These are phyloP conservation scores for Epichloe sylvatica DNA, from an alignment of 2,329 filamentous ascomycete species.

Conservation along the genomic window DNA sequence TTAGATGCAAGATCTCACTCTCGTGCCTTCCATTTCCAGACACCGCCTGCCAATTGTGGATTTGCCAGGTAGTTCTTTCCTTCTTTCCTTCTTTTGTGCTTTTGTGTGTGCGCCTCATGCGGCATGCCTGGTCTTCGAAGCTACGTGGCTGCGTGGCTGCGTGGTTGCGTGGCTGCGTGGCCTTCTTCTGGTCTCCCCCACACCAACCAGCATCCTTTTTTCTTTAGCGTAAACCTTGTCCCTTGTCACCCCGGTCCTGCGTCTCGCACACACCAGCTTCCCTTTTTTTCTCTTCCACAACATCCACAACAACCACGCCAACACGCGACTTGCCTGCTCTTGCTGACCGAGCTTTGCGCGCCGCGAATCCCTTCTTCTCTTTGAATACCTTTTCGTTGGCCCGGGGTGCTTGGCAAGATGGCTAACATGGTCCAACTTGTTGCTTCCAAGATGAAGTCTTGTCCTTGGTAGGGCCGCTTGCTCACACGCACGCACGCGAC, in stretches of 20 bases:
- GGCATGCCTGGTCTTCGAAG: too few species aligned
- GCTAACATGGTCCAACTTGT: conserved; percentile 10
- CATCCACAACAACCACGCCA: neutral
- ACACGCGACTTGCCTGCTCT: conserved; percentile 4
- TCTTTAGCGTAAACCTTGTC: neutral
- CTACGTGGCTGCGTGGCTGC: too few species aligned
- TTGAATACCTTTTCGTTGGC: neutral
- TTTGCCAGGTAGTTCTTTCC: too few species aligned
- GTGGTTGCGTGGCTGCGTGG: too few species aligned
- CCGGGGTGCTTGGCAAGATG: conserved; percentile 10
- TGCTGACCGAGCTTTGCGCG: conserved; percentile 5
- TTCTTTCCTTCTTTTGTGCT: too few species aligned
- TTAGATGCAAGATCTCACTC: neutral
- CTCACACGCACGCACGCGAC: neutral
- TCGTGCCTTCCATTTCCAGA: neutral
- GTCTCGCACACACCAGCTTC: neutral
- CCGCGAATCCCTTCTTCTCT: neutral
- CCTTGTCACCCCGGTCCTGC: neutral
- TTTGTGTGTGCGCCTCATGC: too few species aligned
- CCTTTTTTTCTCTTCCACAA: neutral
- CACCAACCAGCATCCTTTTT: too few species aligned
- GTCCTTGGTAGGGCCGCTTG: conserved; percentile 8
- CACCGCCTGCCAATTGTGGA: neutral
- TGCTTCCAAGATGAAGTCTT: conserved; percentile 9
- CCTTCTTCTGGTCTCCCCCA: too few species aligned